These are phyloP conservation scores for Microbotryum intermedium DNA, from an alignment of 1,284 basidiomycete species.

Conservation along the genomic window DNA sequence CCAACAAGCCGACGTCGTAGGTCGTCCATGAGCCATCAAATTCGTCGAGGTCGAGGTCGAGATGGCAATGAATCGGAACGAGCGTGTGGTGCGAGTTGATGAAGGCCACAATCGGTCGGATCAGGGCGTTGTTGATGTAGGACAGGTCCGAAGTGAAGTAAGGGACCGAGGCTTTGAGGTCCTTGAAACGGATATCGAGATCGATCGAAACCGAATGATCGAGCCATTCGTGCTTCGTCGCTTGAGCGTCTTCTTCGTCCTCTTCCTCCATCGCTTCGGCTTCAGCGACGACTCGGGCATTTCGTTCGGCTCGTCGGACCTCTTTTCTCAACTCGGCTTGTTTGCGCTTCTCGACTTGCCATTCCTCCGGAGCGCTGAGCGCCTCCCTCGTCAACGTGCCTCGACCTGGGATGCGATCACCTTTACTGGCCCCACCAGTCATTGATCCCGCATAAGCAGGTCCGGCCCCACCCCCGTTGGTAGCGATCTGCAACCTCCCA, in stretches of 20 bases:
- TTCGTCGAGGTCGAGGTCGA: conserved; percentile 66
- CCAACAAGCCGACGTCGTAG: conserved; percentile 55
- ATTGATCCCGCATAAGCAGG: not conserved
- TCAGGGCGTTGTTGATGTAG: conserved; percentile 88
- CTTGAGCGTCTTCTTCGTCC: conserved; percentile 40
- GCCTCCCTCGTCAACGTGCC: conserved; percentile 18
- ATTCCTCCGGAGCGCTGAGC: conserved; percentile 24
- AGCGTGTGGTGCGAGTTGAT: conserved; percentile 94
- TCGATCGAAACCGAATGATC: conserved; percentile 58
- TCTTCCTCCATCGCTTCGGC: conserved; percentile 33
- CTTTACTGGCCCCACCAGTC: conserved; percentile 35
- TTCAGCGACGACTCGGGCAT: not conserved
- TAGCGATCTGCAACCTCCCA: not conserved
- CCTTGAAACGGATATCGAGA: conserved; percentile 89
- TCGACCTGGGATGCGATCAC: conserved; percentile 15
- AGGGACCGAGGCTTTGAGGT: conserved; percentile 91
- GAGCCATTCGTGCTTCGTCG: conserved; percentile 14
- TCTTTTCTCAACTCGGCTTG: conserved; percentile 24
- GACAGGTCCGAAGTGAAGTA: conserved; percentile 78
- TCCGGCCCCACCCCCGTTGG: not conserved
- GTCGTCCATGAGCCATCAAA: conserved; percentile 81
- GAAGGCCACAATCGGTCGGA: conserved; percentile 94
- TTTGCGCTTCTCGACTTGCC: conserved; percentile 4
- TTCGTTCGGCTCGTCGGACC: conserved; percentile 12
- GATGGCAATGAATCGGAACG: conserved; percentile 79